phyloP scores from a whole-genome alignment of 495 filamentous ascomycete species.

The Daldinia decipiens region DNA sequence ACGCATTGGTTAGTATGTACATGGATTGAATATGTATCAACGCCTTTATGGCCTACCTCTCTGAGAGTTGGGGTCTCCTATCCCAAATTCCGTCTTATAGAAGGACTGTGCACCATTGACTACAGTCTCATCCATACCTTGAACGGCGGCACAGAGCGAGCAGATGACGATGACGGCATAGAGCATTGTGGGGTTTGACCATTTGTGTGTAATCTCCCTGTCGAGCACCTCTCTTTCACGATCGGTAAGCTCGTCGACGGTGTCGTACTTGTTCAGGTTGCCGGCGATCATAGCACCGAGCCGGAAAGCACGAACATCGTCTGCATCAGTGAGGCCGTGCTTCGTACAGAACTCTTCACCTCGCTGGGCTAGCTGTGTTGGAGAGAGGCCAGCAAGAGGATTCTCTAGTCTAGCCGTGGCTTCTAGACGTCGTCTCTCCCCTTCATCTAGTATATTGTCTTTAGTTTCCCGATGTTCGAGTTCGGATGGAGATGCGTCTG shows the following conservation, averaged over 20 bases:
- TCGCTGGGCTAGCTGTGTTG: constrained; percentile 67
- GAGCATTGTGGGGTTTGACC: constrained; percentile 73
- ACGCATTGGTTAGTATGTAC: constrained; percentile 21
- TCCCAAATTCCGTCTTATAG: constrained; percentile 74
- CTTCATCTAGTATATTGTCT: constrained; percentile 38
- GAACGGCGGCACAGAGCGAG: constrained; percentile 63
- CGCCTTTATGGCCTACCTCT: constrained; percentile 38
- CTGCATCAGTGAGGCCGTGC: constrained; percentile 68
- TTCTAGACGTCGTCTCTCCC: constrained; percentile 40
- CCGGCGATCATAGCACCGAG: constrained; percentile 74
- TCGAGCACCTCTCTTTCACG: constrained; percentile 68
- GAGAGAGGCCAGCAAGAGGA: constrained; percentile 71
- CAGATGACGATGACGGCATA: constrained; percentile 73
- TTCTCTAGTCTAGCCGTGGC: constrained; percentile 66
- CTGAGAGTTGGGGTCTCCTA: constrained; percentile 57
- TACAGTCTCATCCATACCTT: constrained; percentile 77
- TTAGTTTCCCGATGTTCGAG: constrained; percentile 31
- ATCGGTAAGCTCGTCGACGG: constrained; percentile 63
- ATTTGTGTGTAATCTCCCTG: constrained; percentile 72
- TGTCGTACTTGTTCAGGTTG: constrained; percentile 59
- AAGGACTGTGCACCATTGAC: constrained; percentile 81
- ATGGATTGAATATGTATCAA: not conserved
- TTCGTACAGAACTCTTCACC: constrained; percentile 73
- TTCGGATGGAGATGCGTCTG: constrained; percentile 37
- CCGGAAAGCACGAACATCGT: constrained; percentile 75